Base-by-base conservation (phyloP, 345 rosid genomes). In the Citrus maxima region DNA sequence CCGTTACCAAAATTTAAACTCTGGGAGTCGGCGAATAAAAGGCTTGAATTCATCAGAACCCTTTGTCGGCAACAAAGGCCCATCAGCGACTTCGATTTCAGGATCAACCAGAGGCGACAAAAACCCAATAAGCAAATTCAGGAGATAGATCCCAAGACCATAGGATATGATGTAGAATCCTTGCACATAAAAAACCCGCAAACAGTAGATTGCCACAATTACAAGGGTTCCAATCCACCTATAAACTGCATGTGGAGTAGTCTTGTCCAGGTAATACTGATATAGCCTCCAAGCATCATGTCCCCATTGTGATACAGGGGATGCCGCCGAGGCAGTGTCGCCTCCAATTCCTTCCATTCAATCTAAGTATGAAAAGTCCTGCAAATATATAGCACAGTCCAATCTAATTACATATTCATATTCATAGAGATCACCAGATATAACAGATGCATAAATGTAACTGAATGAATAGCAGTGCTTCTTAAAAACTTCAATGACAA, bases 31-130 rank as follows among this genome's bases (percentile, higher is more conserved):
- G 66, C 98, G 96, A 81, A 95, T 92, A 81, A 93, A 95, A 2
- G 98, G 98, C 89, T 91, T 93, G 88, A 95, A 95, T 85, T 95
- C 99, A 80, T 95, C 98, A 60, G 99, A 95, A 73, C 95, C 96
- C 84, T 91, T 92, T 18, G 99, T 95, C 1, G 99, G 99, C 77
- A 95, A 83, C 42, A 85, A 58, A 82, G 99, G 91, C n/a, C 96
- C 97, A 80, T 91, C 95, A 12, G 94, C 85, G 65, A 51, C 84
- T 32, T 93, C 96, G 75, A 90, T 55, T 81, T 93, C 98, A 25
- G 99, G 99, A 85, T 93, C 98, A 77, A 91, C 95, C 70, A 93
- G 85, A 74, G 99, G 99, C 10, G 99, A 95, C 86, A 95, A 80
- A 84, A 95, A 95, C 72, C 99, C 99, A 8, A 95, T 93, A 28